A percentile compares a stretch with the other conserved stretches of the same genome.
Evolutionary conservation across 1,284 basidiomycete species (phyloP).

Genomic region (Moesziomyces antarcticus): DNA sequence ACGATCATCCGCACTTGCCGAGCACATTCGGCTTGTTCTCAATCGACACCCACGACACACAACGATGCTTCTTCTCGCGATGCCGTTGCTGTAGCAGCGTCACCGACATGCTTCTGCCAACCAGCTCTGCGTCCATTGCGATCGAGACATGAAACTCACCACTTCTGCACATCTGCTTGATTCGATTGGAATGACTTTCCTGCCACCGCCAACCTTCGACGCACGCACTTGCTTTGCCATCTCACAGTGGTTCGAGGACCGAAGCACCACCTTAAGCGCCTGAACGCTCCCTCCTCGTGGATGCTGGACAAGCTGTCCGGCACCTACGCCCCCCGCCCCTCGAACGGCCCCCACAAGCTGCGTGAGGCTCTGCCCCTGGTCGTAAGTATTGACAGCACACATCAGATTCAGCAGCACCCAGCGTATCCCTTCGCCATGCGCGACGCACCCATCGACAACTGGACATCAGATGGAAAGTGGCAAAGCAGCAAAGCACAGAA

Average conservation of each 20-base stretch:
- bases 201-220: background rate
- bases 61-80: background rate
- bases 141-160: conserved; percentile 24
- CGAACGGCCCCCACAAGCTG: conserved; percentile 98
- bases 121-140: background rate
- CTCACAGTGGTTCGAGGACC: conserved; percentile 78
- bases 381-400: conserved; percentile 56
- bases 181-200: conserved; percentile 2
- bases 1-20: background rate
- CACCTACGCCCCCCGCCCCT: conserved; percentile 95
- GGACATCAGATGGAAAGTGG: no score
- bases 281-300: conserved; percentile 97
- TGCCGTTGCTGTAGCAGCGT: conserved; percentile 19
- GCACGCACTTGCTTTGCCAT: conserved; percentile 2
- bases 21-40: no score
- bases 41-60: background rate
- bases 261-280: conserved; percentile 99
- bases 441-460: no score
- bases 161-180: conserved; percentile 11
- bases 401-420: background rate
- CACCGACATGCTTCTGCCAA: background rate
- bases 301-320: conserved; percentile 99
- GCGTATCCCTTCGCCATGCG: background rate
- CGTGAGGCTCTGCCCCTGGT: conserved; percentile 84
- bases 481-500: no score